Percentiles rank a stretch among this genome's conserved stretches.
phyloP scores from a whole-genome alignment of 1,284 basidiomycete genomes.

The Austroboletus niveus region DNA sequence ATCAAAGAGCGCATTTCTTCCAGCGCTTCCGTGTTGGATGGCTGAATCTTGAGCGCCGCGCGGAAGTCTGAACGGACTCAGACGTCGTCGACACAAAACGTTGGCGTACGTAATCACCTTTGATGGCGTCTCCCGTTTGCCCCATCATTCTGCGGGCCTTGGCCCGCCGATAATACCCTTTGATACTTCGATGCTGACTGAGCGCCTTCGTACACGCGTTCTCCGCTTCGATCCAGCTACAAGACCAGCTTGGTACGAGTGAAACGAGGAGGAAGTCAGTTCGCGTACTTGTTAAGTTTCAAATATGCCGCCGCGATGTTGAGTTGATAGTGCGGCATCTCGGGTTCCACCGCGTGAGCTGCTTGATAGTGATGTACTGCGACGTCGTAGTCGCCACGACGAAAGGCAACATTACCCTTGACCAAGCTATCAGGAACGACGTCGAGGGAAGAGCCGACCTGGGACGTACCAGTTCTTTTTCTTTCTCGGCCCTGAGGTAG shows the following conservation, averaged over 20 bases:
- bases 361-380: slow-evolving; percentile 57
- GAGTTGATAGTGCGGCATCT: slow-evolving; percentile 68
- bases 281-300: slow-evolving; percentile 58
- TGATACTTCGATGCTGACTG: slow-evolving; percentile 59
- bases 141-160: slow-evolving; percentile 60
- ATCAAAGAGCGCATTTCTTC: slow-evolving; percentile 49
- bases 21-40: slow-evolving; percentile 55
- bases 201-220: slow-evolving; percentile 62
- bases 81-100: not conserved
- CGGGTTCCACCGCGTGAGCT: slow-evolving; percentile 61
- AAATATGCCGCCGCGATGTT: slow-evolving; percentile 69
- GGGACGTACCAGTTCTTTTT: slow-evolving; percentile 59
- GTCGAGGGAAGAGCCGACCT: not conserved
- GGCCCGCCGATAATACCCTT: slow-evolving; percentile 64
- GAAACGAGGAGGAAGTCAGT: slow-evolving; percentile 5
- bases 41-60: slow-evolving; percentile 55
- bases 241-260: slow-evolving; percentile 17
- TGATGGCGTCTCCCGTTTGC: slow-evolving; percentile 55
- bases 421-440: slow-evolving; percentile 4
- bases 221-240: slow-evolving; percentile 67
- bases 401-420: slow-evolving; percentile 65
- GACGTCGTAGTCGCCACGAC: slow-evolving; percentile 50
- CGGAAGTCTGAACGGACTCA: slow-evolving; percentile 48
- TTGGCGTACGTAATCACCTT: slow-evolving; percentile 38
- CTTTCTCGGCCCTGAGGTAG: slow-evolving; percentile 61